Evolutionary conservation across 1,139 yeast species (phyloP).

Genomic region (Hansenula lynferdii): DNA sequence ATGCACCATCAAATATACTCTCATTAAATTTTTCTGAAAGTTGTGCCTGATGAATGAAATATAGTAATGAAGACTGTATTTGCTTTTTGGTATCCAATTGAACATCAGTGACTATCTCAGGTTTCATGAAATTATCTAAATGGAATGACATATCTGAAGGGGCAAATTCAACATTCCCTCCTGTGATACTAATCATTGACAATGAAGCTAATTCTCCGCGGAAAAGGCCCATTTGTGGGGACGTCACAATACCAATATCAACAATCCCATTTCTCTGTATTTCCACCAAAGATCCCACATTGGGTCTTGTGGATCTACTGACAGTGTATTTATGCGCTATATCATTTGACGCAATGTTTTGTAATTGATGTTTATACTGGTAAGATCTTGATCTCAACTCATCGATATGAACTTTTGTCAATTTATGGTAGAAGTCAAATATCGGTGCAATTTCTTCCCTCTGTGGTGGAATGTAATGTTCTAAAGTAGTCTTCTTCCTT

Average conservation of each 20-base stretch:
- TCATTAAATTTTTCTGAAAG: neutral
- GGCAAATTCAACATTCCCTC: neutral
- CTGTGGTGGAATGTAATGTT: no score
- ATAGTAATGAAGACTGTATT: neutral
- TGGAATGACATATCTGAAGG: neutral
- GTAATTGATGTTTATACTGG: no score
- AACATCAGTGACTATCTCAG: neutral
- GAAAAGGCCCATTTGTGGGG: slow-evolving; percentile 2
- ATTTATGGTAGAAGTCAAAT: no score
- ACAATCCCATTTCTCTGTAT: slow-evolving; percentile 1
- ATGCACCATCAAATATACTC: neutral
- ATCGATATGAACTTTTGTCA: no score
- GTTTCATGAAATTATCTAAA: neutral
- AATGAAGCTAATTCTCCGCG: neutral
- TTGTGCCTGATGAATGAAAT: neutral
- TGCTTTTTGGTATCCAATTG: no score
- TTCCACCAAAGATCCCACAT: slow-evolving; percentile 9
- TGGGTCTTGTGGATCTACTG: slow-evolving; percentile 1
- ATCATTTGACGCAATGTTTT: neutral
- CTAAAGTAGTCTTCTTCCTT: no score
- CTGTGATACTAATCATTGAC: neutral
- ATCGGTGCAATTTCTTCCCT: no score
- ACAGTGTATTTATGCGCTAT: neutral
- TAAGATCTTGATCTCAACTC: no score
- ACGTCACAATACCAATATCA: slow-evolving; percentile 6